A percentile compares a stretch with the other conserved stretches of the same genome.
Evolutionary conservation across 345 rosid species (phyloP).

Genomic region (rapeseed (Brassica napus)): Da-Ae NC_063440.1:1879001-1879500

Average conservation of each 20-base stretch:
- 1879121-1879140: not conserved
- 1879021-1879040: not conserved
- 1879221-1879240: conserved; percentile 6
- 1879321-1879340: conserved; percentile 77
- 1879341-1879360: not conserved
- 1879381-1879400: conserved; percentile 7
- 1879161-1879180: not conserved
- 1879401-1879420: not conserved
- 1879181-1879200: not conserved
- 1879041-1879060: not conserved
- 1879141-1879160: not conserved
- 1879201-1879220: not conserved
- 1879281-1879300: conserved; percentile 70
- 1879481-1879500: conserved; percentile 90
- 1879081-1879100: not conserved
- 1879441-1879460: conserved; percentile 74
- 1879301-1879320: conserved; percentile 76
- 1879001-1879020: conserved; percentile 29
- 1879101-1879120: not conserved
- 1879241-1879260: conserved; percentile 53
- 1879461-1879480: conserved; percentile 80
- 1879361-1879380: not conserved
- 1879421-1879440: conserved; percentile 74
- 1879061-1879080: not conserved
- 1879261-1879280: conserved; percentile 64